Base-by-base conservation (phyloP, 1,284 basidiomycete species). In the Marasmius sp. region DNA sequence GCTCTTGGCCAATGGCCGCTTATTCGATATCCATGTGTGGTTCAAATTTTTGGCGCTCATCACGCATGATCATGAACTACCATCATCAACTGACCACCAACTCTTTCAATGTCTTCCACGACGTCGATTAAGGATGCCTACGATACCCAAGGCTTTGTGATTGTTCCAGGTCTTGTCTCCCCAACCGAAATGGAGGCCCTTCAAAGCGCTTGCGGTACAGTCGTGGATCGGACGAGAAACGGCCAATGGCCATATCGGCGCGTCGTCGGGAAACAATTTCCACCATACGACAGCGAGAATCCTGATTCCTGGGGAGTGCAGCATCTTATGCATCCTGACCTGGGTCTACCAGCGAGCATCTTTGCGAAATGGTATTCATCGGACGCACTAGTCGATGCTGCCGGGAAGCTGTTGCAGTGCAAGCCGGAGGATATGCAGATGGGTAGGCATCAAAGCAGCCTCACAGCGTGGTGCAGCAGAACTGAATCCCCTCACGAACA, bases 281-380 rank as follows among this genome's bases (percentile, higher is more conserved):
- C 93, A 1, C 92, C 92, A 0, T 94, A 82, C 69, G 85, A 81
- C 55, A 75, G 82, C 37, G 79, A 79, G 39, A 74, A 82, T 55
- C 80, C 82, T 1, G 91, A 93, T 72, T 85, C 85, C 3, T 94
- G 92, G 91, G 91, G 91, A 1, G 86, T 92, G 8, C 91, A 92
- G 68, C 89, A 92, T 69, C 72, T 91, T 52, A 92, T 93, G 91
- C 89, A 93, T 68, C 91, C 89, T 0, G 86, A 82, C 47, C 79
- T 93, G 0, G 76, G 74, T 0, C 85, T 91, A 68, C 77, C 81
- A 0, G 78, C 71, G 5, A 18, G 20, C 9, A 38, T 56, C 2
- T 92, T 92, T 62, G 81, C 81, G 22, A 73, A 76, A 61, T 92
- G 88, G 87, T 93, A 93, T 68, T 86, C 87, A 4, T 85, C 84